Conservation (phyloP, 225 moss, liverwort and hornwort species). For the Thuidium tamariscinum region DNA sequence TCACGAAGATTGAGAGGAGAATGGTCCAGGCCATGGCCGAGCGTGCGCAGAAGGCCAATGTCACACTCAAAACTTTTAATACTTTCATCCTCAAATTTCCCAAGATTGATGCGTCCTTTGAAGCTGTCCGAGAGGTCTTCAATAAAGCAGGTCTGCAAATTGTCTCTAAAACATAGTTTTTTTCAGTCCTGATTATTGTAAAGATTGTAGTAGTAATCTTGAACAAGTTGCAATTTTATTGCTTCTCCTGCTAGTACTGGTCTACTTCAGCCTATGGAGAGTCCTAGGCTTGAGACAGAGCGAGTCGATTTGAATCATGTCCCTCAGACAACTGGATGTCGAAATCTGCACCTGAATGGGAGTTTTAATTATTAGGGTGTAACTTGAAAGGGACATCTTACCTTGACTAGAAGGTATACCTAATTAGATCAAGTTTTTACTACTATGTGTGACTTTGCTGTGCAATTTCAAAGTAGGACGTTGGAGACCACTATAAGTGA, state of each 20-base stretch:
- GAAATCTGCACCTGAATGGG: neutral
- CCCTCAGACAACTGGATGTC: neutral
- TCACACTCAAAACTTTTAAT: constrained; percentile 55
- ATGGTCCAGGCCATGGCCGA: constrained; percentile 63
- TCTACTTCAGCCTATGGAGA: neutral
- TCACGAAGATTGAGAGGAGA: constrained; percentile 56
- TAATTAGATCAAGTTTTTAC: neutral
- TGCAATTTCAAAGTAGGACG: neutral
- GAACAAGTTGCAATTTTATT: neutral
- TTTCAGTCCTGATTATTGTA: neutral
- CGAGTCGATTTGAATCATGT: neutral
- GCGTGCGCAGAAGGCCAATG: constrained; percentile 48
- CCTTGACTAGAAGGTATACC: neutral
- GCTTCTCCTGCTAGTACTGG: neutral
- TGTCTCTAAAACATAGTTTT: neutral
- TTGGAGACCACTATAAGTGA: neutral
- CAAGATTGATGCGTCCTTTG: constrained; percentile 72
- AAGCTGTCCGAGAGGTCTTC: constrained; percentile 71
- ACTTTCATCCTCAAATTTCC: constrained; percentile 90
- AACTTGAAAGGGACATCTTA: neutral
- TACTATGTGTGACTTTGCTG: neutral
- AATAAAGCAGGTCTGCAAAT: constrained; percentile 58
- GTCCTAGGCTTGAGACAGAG: neutral
- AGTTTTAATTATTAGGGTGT: neutral
- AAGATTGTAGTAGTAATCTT: neutral